Conservation (phyloP, 495 filamentous ascomycete species). For the Hypoxylon subgilvum region DNA sequence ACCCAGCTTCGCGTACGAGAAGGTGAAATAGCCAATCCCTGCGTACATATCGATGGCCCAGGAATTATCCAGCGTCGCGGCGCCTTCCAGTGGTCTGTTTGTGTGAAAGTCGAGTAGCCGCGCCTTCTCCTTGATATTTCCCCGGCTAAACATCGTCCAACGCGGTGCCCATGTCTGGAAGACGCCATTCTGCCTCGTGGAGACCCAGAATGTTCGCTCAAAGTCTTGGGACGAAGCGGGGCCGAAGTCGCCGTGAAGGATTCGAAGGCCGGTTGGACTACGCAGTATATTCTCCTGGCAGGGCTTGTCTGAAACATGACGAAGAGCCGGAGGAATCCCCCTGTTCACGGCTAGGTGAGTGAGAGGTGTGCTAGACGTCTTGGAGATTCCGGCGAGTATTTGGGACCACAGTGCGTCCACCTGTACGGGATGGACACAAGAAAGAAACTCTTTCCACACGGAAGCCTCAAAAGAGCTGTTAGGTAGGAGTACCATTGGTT, state of each 20-base stretch:
- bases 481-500: slow-evolving; percentile 72
- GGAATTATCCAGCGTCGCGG: neutral
- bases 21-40: slow-evolving; percentile 91
- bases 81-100: neutral
- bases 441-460: slow-evolving; percentile 56
- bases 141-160: slow-evolving; percentile 90
- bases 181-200: slow-evolving; percentile 76
- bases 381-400: slow-evolving; percentile 59
- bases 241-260: slow-evolving; percentile 73
- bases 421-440: slow-evolving; percentile 1
- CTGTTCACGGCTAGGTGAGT: slow-evolving; percentile 78
- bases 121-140: slow-evolving; percentile 88
- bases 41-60: slow-evolving; percentile 84
- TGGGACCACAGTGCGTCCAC: slow-evolving; percentile 48
- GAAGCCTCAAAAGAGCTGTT: slow-evolving; percentile 60
- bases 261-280: slow-evolving; percentile 65
- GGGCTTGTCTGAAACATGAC: neutral
- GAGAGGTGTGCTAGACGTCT: slow-evolving; percentile 42
- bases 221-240: slow-evolving; percentile 58
- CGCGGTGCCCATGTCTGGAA: slow-evolving; percentile 84
- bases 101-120: slow-evolving; percentile 64
- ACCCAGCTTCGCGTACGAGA: slow-evolving; percentile 76
- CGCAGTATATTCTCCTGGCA: slow-evolving; percentile 65
- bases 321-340: slow-evolving; percentile 63
- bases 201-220: slow-evolving; percentile 72